Conservation (phyloP, 768 basidiomycete genomes). For the Suillus spraguei region DNA sequence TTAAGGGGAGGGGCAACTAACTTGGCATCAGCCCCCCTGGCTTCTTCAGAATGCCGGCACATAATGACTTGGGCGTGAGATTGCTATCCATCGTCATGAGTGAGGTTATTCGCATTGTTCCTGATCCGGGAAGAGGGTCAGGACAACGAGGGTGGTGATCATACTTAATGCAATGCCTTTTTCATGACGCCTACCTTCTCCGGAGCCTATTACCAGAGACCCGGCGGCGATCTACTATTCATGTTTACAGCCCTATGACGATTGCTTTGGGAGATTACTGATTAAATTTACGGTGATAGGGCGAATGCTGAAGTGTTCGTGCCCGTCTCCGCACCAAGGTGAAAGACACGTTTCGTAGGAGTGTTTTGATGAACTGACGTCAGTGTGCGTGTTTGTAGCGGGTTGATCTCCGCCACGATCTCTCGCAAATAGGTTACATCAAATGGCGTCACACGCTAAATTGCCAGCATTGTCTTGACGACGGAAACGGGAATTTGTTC, state of each 20-base stretch:
- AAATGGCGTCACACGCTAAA: conserved; percentile 30
- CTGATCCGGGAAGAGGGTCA: conserved; percentile 4
- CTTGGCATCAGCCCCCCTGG: conserved; percentile 1
- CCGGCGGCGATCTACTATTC: conserved; percentile 6
- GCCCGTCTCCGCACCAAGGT: conserved; percentile 88
- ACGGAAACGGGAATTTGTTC: conserved; percentile 18
- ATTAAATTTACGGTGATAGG: conserved; percentile 44
- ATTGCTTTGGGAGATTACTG: conserved; percentile 29
- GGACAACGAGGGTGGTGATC: conserved; percentile 14
- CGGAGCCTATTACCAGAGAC: conserved; percentile 7
- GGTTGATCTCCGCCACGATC: conserved; percentile 64
- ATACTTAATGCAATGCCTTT: conserved; percentile 6
- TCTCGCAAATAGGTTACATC: conserved; percentile 32
- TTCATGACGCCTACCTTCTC: conserved; percentile 10
- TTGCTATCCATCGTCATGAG: not conserved
- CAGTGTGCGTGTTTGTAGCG: conserved; percentile 39
- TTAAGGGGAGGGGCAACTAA: not conserved
- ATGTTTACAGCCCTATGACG: conserved; percentile 18
- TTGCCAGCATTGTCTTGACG: conserved; percentile 34
- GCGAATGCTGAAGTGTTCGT: conserved; percentile 84
- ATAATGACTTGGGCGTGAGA: conserved; percentile 5
- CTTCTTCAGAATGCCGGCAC: conserved; percentile 3
- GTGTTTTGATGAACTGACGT: conserved; percentile 26
- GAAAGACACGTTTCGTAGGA: conserved; percentile 30
- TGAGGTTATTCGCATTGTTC: conserved; percentile 7